Percentiles rank a stretch among this genome's conserved stretches.
Evolutionary conservation across 2,329 filamentous ascomycete genomes (phyloP).

Genomic region (Aureobasidium sp.): DNA sequence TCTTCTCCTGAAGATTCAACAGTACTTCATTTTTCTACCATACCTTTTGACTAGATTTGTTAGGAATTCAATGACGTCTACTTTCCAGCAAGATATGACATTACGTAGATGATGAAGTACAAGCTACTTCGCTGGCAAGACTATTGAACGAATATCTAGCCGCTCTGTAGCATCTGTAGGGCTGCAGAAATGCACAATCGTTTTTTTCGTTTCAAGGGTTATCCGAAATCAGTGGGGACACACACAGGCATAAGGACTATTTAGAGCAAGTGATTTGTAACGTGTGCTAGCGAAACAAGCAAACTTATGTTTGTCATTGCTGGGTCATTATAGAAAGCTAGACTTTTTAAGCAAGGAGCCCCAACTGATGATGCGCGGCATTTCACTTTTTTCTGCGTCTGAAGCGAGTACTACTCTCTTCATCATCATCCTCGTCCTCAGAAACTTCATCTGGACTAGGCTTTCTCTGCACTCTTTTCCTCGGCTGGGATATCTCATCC

Average conservation of each 20-base stretch:
- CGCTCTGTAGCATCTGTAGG: no score
- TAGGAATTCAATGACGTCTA: no score
- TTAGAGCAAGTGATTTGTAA: background rate
- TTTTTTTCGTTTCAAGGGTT: no score
- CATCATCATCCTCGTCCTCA: conserved; percentile 48
- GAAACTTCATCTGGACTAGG: conserved; percentile 19
- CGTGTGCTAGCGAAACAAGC: background rate
- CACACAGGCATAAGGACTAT: background rate
- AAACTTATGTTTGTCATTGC: background rate
- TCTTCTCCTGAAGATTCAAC: no score
- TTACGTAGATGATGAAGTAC: no score
- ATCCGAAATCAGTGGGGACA: no score
- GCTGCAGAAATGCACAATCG: no score
- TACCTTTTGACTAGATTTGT: no score
- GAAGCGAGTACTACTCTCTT: conserved; percentile 38
- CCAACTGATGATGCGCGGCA: background rate
- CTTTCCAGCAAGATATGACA: no score
- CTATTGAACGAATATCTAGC: no score
- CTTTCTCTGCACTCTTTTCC: conserved; percentile 28
- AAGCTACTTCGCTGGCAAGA: no score
- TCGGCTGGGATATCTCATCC: conserved; percentile 14
- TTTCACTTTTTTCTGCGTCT: conserved; percentile 35
- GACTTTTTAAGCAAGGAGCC: background rate
- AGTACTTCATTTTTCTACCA: no score
- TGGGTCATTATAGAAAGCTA: background rate